A percentile compares a stretch with the other conserved stretches of the same genome.
Evolutionary conservation across 2,329 filamentous ascomycete genomes (phyloP).

Genomic region (Fusarium musae): DNA sequence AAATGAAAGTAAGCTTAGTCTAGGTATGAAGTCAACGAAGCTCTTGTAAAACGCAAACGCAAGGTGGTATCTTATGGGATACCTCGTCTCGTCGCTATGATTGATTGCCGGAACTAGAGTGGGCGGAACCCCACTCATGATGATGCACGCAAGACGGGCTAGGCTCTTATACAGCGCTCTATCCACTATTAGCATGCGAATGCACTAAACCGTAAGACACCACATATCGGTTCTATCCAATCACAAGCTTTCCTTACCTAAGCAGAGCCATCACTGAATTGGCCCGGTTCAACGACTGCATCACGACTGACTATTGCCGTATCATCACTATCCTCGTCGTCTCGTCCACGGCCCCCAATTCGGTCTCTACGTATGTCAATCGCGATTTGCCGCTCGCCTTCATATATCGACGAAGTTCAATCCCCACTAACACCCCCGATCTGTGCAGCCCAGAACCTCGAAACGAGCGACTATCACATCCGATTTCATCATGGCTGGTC

Average conservation of each 20-base stretch:
- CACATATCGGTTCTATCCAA: conserved; percentile 5
- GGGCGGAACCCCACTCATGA: conserved; percentile 29
- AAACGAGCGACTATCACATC: conserved; percentile 22
- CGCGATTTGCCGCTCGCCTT: background rate
- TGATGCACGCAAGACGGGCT: conserved; percentile 6
- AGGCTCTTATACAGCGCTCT: background rate
- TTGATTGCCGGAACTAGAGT: conserved; percentile 15
- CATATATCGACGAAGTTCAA: background rate
- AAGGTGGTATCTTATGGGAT: conserved; percentile 36
- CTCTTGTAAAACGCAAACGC: conserved; percentile 27
- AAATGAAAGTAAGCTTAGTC: conserved; percentile 7
- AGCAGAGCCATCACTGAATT: conserved; percentile 34
- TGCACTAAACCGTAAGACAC: background rate
- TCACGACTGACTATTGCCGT: conserved; percentile 30
- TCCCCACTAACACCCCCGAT: background rate
- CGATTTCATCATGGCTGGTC: conserved; percentile 41
- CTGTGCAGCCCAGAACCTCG: conserved; percentile 11
- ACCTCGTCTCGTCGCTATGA: conserved; percentile 9
- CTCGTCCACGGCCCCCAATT: conserved; percentile 35
- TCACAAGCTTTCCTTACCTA: conserved; percentile 38
- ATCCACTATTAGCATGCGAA: background rate
- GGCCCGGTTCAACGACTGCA: conserved; percentile 37
- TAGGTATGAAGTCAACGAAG: conserved; percentile 5
- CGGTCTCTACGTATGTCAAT: conserved; percentile 37
- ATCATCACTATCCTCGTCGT: conserved; percentile 24